phyloP scores from a whole-genome alignment of 2,329 filamentous ascomycete species.

The Arachnopeziza araneosa region DNA sequence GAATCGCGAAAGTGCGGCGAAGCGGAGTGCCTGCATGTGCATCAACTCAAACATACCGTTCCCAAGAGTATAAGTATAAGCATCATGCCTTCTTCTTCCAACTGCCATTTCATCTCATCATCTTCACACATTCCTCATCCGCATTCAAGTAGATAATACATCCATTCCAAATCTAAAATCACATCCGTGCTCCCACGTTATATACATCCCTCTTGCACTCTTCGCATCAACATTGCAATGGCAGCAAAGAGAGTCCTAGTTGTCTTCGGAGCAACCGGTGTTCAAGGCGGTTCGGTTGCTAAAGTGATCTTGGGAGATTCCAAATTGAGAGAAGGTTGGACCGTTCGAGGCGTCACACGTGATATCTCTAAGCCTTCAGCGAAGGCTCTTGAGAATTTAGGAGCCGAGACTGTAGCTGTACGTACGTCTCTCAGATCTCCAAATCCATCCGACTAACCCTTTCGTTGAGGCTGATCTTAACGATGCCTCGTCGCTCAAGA shows the following conservation, averaged over 20 bases:
- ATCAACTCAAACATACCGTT: neutral
- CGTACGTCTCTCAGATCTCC: slow-evolving; percentile 6
- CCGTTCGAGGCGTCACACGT: slow-evolving; percentile 44
- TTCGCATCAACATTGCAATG: slow-evolving; percentile 13
- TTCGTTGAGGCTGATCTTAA: slow-evolving; percentile 35
- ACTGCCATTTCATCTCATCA: neutral
- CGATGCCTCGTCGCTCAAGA: slow-evolving; percentile 35
- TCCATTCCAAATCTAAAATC: neutral
- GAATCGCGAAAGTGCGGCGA: neutral
- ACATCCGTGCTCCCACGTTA: neutral
- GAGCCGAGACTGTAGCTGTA: slow-evolving; percentile 40
- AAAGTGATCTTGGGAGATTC: slow-evolving; percentile 44
- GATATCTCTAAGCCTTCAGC: slow-evolving; percentile 38
- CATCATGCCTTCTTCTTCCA: neutral
- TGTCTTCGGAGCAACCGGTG: slow-evolving; percentile 44
- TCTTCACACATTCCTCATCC: neutral
- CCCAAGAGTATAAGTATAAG: neutral
- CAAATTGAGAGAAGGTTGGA: slow-evolving; percentile 34
- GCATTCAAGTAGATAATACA: neutral
- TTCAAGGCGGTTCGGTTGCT: slow-evolving; percentile 48
- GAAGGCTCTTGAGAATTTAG: slow-evolving; percentile 35
- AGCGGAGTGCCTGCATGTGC: neutral
- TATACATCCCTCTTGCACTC: neutral
- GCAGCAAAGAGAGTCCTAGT: slow-evolving; percentile 36
- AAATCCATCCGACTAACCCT: neutral